Conservation (phyloP, 176 grass and related monocot genomes). For the Dactylis glomerata region DNA sequence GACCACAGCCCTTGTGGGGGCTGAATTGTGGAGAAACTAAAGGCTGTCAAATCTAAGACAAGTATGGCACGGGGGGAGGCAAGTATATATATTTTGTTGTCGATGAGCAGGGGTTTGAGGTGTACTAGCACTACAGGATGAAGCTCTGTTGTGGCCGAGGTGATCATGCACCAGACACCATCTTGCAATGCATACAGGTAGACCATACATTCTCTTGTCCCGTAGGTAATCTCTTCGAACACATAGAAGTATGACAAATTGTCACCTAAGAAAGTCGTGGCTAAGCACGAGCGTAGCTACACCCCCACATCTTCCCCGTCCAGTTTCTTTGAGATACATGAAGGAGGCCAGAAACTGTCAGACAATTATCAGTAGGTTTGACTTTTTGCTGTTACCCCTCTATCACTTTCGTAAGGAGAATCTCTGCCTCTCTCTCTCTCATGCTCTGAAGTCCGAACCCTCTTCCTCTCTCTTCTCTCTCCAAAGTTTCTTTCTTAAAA, state of each 20-base stretch:
- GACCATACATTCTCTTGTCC: background rate
- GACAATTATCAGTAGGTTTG: too few relatives aligned
- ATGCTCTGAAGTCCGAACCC: too few relatives aligned
- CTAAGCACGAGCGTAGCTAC: too few relatives aligned
- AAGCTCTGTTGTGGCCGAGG: background rate
- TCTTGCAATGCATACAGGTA: background rate
- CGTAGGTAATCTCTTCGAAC: background rate
- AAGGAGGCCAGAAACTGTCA: too few relatives aligned
- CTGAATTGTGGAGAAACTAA: background rate
- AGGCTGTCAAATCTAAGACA: background rate
- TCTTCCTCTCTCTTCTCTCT: too few relatives aligned
- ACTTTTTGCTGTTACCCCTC: too few relatives aligned
- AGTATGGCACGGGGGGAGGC: background rate
- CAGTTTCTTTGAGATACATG: too few relatives aligned
- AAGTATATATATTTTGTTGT: background rate
- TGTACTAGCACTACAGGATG: fast-evolving
- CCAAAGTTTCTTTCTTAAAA: too few relatives aligned
- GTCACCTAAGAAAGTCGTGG: too few relatives aligned
- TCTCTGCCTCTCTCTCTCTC: too few relatives aligned
- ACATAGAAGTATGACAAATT: background rate
- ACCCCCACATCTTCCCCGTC: too few relatives aligned
- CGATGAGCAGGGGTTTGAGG: background rate
- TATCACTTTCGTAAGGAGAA: too few relatives aligned
- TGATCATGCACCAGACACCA: background rate
- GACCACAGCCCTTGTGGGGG: background rate